These are phyloP conservation scores for Ostreobium quekettii DNA, from an alignment of 139 green algal genomes.

Conservation along the genomic window DNA sequence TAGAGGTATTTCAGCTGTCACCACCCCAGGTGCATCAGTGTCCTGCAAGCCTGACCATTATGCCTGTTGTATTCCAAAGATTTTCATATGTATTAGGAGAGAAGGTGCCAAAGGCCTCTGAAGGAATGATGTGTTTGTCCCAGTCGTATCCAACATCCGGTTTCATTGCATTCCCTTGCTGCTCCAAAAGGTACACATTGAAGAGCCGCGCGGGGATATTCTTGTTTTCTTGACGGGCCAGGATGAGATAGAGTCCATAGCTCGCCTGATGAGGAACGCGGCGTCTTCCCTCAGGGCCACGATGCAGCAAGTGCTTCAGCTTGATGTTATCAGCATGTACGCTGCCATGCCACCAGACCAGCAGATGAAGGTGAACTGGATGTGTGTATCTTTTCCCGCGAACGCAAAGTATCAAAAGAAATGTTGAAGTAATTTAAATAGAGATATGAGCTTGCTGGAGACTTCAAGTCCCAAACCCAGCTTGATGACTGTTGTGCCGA, in stretches of 20 bases:
- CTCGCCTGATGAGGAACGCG: constrained; percentile 50
- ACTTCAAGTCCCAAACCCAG: too few species aligned
- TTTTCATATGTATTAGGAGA: too few species aligned
- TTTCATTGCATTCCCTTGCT: too few species aligned
- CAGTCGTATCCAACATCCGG: too few species aligned
- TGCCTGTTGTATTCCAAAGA: too few species aligned
- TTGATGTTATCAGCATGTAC: constrained; percentile 66
- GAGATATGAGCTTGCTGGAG: background rate
- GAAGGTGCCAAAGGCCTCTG: too few species aligned
- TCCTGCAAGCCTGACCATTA: too few species aligned
- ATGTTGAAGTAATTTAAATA: background rate
- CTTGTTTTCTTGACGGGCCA: constrained; percentile 86
- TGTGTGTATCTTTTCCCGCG: background rate
- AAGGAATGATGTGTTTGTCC: too few species aligned
- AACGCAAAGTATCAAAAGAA: background rate
- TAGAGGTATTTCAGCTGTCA: too few species aligned
- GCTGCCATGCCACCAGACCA: constrained; percentile 69
- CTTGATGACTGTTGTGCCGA: background rate
- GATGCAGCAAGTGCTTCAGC: constrained; percentile 10
- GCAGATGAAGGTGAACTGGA: constrained; percentile 51
- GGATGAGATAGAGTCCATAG: constrained; percentile 78
- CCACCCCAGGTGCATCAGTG: too few species aligned
- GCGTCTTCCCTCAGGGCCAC: constrained; percentile 19
- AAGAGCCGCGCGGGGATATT: constrained; percentile 69
- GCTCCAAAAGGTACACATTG: constrained; percentile 65